phyloP scores from a whole-genome alignment of 257 asterid species.

The Plantago elongata region DNA sequence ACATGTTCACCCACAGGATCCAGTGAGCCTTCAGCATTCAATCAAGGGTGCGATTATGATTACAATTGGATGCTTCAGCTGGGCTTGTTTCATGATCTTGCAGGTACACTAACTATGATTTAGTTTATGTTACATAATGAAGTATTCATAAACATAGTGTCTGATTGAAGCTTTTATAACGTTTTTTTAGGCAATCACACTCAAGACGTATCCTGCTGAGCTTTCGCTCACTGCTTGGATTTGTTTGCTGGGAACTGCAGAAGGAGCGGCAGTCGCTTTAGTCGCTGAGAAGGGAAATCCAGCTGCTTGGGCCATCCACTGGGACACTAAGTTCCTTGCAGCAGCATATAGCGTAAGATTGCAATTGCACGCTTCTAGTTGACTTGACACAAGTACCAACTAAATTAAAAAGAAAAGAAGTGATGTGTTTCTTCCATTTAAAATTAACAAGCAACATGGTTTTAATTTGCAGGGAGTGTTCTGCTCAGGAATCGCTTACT shows the following conservation, averaged over 20 bases:
- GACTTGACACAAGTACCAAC: too few relatives aligned
- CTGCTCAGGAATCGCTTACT: constrained; percentile 84
- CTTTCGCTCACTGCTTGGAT: constrained; percentile 93
- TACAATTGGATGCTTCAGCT: constrained; percentile 75
- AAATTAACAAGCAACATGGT: background rate
- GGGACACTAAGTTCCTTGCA: constrained; percentile 73
- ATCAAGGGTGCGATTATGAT: constrained; percentile 83
- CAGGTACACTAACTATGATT: constrained; percentile 42
- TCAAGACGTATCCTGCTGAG: constrained; percentile 65
- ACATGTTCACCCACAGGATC: constrained; percentile 28
- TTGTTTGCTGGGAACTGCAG: constrained; percentile 72
- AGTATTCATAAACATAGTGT: background rate
- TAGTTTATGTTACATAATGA: background rate
- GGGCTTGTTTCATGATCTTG: constrained; percentile 88
- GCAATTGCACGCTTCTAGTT: too few relatives aligned
- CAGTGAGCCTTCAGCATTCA: constrained; percentile 45
- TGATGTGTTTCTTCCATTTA: background rate
- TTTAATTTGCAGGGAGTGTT: constrained; percentile 58
- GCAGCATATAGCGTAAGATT: constrained; percentile 76
- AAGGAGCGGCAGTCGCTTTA: constrained; percentile 62
- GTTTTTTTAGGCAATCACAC: constrained; percentile 56
- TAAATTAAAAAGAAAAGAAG: too few relatives aligned
- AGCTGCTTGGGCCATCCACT: constrained; percentile 70
- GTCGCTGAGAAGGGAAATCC: constrained; percentile 68
- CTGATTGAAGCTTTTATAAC: background rate